A percentile compares a stretch with the other conserved stretches of the same genome.
phyloP scores from a whole-genome alignment of 345 rosid genomes.

The Carallia pectinifolia region DNA sequence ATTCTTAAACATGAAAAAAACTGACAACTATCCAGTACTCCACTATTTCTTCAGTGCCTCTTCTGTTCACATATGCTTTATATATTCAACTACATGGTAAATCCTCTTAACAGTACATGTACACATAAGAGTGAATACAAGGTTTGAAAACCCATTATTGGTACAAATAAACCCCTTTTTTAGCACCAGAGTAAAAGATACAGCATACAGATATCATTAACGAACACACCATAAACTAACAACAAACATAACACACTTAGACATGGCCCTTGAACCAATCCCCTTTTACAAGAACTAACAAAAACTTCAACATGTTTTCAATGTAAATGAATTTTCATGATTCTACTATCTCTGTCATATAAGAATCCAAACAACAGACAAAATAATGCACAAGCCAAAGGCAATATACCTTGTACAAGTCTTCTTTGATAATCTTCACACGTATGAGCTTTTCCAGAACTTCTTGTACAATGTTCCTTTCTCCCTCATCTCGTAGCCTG shows the following conservation, averaged over 20 bases:
- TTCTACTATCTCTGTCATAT: too few species aligned
- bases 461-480: constrained; percentile 73
- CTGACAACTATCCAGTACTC: too few species aligned
- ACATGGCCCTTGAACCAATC: background rate
- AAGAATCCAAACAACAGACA: background rate
- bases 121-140: too few species aligned
- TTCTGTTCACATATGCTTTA: background rate
- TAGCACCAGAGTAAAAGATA: background rate
- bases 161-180: background rate
- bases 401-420: constrained; percentile 59
- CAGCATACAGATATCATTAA: background rate
- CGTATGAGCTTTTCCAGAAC: constrained; percentile 70
- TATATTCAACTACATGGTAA: background rate
- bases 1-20: too few species aligned
- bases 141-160: background rate
- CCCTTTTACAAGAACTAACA: background rate
- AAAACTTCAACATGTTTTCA: background rate
- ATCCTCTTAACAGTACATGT: background rate
- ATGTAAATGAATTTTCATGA: too few species aligned
- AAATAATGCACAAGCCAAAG: too few species aligned
- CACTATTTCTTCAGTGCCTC: background rate
- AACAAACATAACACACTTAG: background rate
- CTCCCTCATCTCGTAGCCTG: constrained; percentile 82
- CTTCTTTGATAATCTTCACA: constrained; percentile 53
- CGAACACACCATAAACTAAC: background rate